Base-by-base conservation (phyloP, 2,329 filamentous ascomycete genomes). In the Penicillium sp. region DNA sequence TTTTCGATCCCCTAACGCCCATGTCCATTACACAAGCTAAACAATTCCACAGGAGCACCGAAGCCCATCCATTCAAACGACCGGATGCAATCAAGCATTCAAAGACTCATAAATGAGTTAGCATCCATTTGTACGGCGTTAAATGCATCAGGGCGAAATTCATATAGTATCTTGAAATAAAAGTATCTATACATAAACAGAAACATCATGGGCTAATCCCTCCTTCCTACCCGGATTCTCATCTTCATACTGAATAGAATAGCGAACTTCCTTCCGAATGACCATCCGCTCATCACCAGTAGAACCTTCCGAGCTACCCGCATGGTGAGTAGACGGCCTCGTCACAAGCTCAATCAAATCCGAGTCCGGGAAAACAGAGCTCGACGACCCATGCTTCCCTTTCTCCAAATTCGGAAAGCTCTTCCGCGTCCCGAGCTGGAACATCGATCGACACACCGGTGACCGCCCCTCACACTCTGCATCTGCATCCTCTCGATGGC, bases 31-130 rank as follows among this genome's bases (percentile, higher is more conserved):
- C 22, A 40, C 3, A 18, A 27, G 38, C 46, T 53, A 49, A 49
- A 53, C 41, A n/a, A 29, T 57, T 49, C 4, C 32, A 34, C 29
- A 72, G 70, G 51, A 75, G 74, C 49, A 75, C 73, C n/a, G 73
- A 75, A 58, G 72, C 72, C 3, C 73, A 75, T 59, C 73, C 73
- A 3, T 73, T 75, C 49, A 71, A 60, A 48, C 63, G 68, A 36
- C 59, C 68, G 0, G 44, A 38, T 31, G 27, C 42, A 32, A 42
- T 40, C 43, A 45, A 38, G 22, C 14, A 50, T 39, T 11, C 38
- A 8, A 41, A 43, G 14, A 22, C 48, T 11, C 42, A 24, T 50
- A 3, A 31, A 45, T 45, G 27, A 46, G 29, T 3, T 46, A 29
- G 31, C 13, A 32, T 22, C 11, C 27, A 34, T 24, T 21, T 14